Conservation (phyloP, 1,284 basidiomycete species). For the Trichosporon inkin region DNA sequence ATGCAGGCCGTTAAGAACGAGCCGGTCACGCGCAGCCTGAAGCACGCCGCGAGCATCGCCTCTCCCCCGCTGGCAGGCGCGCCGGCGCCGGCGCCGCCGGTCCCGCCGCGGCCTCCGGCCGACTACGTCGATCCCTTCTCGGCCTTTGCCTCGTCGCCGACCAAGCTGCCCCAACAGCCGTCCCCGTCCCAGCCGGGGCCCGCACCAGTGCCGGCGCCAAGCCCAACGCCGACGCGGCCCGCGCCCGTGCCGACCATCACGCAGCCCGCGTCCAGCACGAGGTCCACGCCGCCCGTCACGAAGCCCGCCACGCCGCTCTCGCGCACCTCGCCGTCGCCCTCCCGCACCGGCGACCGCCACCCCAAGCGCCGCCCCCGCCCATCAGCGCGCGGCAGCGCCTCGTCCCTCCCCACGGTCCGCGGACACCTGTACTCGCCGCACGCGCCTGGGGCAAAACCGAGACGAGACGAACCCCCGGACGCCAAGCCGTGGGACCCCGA, state of each 20-base stretch:
- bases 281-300: no score
- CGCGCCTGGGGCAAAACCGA: no score
- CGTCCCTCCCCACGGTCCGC: no score
- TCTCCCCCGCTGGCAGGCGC: background rate
- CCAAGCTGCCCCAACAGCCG: no score
- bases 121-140: background rate
- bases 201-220: background rate
- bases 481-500: no score
- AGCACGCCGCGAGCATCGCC: background rate
- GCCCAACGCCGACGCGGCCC: background rate
- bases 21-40: background rate
- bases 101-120: background rate
- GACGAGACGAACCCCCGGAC: no score
- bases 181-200: background rate
- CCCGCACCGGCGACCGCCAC: background rate
- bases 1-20: conserved; percentile 4
- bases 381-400: no score
- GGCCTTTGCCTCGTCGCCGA: background rate
- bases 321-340: background rate
- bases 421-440: no score
- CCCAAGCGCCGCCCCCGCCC: background rate
- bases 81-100: background rate
- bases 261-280: no score
- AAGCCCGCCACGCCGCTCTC: background rate
- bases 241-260: no score